These are phyloP conservation scores for Venturia pyrina DNA, from an alignment of 2,329 filamentous ascomycete genomes.

Conservation along the genomic window DNA sequence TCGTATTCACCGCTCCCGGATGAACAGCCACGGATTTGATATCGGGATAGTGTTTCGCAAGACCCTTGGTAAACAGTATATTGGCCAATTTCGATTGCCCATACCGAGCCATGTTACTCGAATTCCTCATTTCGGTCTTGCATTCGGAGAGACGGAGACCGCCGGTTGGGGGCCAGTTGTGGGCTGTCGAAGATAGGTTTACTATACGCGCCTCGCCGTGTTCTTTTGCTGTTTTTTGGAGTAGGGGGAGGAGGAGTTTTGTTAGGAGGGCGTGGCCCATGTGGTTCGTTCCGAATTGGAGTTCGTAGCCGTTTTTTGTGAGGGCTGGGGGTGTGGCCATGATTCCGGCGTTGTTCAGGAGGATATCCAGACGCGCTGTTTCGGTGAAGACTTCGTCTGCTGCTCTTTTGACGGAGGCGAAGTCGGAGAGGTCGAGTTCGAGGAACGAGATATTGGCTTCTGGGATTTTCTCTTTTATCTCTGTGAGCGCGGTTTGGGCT, in stretches of 20 bases:
- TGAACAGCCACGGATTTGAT: conserved; percentile 37
- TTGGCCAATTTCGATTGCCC: conserved; percentile 42
- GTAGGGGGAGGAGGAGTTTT: not conserved
- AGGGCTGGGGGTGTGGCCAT: conserved; percentile 9
- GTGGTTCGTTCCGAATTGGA: conserved; percentile 14
- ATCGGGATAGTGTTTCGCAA: conserved; percentile 34
- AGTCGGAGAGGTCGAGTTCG: conserved; percentile 29
- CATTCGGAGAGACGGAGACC: not conserved
- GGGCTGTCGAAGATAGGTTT: conserved; percentile 3
- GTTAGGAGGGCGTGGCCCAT: conserved; percentile 13
- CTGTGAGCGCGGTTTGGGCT: conserved; percentile 20
- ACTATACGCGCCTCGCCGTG: conserved; percentile 10
- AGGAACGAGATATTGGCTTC: conserved; percentile 30
- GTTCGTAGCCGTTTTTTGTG: conserved; percentile 13
- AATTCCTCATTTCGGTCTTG: not conserved
- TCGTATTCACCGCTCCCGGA: conserved; percentile 36
- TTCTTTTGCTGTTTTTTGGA: conserved; percentile 17
- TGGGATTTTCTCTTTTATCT: conserved; percentile 28
- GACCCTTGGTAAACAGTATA: conserved; percentile 34
- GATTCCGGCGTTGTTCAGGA: conserved; percentile 32
- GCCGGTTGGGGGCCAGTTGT: conserved; percentile 14
- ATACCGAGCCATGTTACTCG: conserved; percentile 29
- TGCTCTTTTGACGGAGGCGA: conserved; percentile 30
- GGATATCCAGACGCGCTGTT: conserved; percentile 33
- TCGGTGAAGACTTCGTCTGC: conserved; percentile 25